Percentiles rank a stretch among this genome's conserved stretches.
Evolutionary conservation across 2,329 filamentous ascomycete species (phyloP).

Genomic region (Botrytis hyacinthi): DNA sequence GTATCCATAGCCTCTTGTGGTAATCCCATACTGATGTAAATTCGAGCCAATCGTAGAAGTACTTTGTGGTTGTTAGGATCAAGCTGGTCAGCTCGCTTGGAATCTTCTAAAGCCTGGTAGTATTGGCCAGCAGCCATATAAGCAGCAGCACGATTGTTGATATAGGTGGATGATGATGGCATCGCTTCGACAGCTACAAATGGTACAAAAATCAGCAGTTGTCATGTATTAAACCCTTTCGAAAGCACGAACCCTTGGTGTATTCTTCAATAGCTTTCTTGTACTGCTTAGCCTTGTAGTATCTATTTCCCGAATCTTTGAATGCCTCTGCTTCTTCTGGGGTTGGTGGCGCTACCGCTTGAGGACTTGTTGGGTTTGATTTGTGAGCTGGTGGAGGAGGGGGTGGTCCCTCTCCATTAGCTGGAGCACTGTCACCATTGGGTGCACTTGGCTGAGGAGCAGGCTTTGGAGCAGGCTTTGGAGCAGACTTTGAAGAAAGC

Average conservation of each 20-base stretch:
- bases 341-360: constrained; percentile 43
- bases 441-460: constrained; percentile 45
- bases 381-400: constrained; percentile 73
- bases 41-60: constrained; percentile 79
- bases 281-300: constrained; percentile 94
- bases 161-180: constrained; percentile 81
- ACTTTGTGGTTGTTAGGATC: constrained; percentile 88
- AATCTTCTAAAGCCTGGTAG: constrained; percentile 79
- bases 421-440: constrained; percentile 38
- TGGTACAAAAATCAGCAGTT: constrained; percentile 22
- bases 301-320: constrained; percentile 92
- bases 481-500: constrained; percentile 29
- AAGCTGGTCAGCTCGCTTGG: constrained; percentile 74
- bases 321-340: constrained; percentile 80
- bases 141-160: constrained; percentile 92
- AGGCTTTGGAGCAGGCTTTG: not conserved
- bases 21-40: constrained; percentile 83
- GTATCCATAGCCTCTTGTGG: constrained; percentile 84
- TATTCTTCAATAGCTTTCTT: constrained; percentile 86
- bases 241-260: constrained; percentile 69
- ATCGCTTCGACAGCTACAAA: constrained; percentile 80
- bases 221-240: not conserved
- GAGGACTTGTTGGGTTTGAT: constrained; percentile 59
- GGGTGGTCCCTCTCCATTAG: constrained; percentile 40
- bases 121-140: constrained; percentile 86